Conservation (phyloP, 495 filamentous ascomycete species). For the Lasiosphaeris hirsuta region DNA sequence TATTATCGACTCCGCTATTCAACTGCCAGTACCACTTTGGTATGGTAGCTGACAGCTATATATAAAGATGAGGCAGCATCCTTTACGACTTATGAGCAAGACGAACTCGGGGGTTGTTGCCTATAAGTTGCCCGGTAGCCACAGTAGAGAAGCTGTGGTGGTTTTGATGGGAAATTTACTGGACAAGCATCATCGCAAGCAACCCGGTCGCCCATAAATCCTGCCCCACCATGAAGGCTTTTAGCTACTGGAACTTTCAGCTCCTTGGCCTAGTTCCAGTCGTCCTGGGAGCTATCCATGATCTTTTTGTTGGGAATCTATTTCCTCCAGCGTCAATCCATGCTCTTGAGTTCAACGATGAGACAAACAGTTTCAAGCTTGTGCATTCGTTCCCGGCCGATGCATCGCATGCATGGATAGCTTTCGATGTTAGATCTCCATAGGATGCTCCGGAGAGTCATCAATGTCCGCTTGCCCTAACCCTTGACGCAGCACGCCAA, state of each 20-base stretch:
- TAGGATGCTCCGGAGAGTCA: background rate
- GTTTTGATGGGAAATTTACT: too few species aligned
- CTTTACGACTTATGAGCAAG: too few species aligned
- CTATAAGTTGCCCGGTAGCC: too few species aligned
- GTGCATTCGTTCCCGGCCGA: slow-evolving; percentile 18
- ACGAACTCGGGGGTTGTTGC: too few species aligned
- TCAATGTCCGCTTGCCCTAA: background rate
- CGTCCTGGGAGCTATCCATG: background rate
- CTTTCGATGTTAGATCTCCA: slow-evolving; percentile 28
- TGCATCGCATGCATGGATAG: slow-evolving; percentile 32
- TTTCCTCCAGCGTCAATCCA: slow-evolving; percentile 12
- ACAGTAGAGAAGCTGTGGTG: too few species aligned
- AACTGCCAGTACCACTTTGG: too few species aligned
- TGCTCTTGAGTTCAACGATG: slow-evolving; percentile 33
- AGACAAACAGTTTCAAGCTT: slow-evolving; percentile 18
- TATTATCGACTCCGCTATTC: too few species aligned
- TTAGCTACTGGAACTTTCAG: background rate
- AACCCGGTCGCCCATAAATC: background rate
- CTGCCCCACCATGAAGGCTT: too few species aligned
- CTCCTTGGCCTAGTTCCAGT: background rate
- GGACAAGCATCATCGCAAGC: too few species aligned
- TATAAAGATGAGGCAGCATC: too few species aligned
- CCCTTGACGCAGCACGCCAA: slow-evolving; percentile 31
- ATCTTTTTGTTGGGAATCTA: slow-evolving; percentile 21
- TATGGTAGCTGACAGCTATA: too few species aligned